Evolutionary conservation across 163 green algal genomes (phyloP).

Genomic region (Trebouxia gelatinosa): DNA sequence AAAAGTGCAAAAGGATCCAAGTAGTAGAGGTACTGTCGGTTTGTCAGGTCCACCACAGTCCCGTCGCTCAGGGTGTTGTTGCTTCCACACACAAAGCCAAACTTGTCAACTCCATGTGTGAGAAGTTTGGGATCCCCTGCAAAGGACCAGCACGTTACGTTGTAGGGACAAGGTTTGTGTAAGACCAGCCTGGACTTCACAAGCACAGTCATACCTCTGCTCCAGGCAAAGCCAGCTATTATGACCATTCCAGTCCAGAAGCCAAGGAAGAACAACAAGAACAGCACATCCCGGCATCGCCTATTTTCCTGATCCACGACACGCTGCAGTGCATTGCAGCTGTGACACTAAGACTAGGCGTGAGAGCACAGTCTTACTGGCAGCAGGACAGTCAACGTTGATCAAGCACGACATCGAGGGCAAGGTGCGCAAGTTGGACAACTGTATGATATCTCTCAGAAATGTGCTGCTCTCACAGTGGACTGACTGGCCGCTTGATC

Average conservation of each 20-base stretch:
- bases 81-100: slow-evolving; percentile 22
- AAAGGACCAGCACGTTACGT: not conserved
- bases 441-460: too few species aligned
- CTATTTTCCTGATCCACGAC: slow-evolving; percentile 18
- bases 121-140: slow-evolving; percentile 5
- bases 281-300: slow-evolving; percentile 4
- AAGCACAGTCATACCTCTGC: slow-evolving; percentile 1
- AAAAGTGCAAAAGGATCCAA: slow-evolving; percentile 14
- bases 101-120: slow-evolving; percentile 23
- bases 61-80: slow-evolving; percentile 1
- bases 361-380: too few species aligned
- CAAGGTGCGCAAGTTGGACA: too few species aligned
- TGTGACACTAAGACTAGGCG: too few species aligned
- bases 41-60: slow-evolving; percentile 6
- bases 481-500: too few species aligned
- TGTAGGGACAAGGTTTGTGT: not conserved
- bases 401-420: too few species aligned
- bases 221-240: slow-evolving; percentile 19
- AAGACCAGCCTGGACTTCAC: not conserved
- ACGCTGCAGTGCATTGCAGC: too few species aligned
- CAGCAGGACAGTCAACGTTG: too few species aligned
- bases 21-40: slow-evolving; percentile 24
- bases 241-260: slow-evolving; percentile 25
- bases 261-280: slow-evolving; percentile 3
- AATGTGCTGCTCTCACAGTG: too few species aligned